Evolutionary conservation across 1,139 yeast genomes (phyloP), one percentile per base, ranked within the genome.

Genomic region (Meyerozyma elateridarum): DNA sequence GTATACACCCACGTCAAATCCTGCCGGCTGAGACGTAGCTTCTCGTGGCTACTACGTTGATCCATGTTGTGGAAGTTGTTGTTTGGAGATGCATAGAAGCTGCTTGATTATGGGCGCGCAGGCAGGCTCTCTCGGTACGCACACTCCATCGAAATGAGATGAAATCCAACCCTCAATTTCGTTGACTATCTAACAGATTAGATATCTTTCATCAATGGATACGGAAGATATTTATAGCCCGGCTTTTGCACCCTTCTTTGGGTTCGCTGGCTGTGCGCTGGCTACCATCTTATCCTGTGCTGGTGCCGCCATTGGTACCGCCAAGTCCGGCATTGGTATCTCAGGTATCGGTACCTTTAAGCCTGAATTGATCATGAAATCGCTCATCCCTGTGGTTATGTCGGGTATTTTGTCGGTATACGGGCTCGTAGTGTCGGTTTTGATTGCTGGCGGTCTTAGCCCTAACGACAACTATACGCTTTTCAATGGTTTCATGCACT

Each of bases 231-330:
- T 80, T 54, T 80, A 75, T 53, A 70, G 85, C 21, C 96, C 96
- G 31, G 78, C 79, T 24, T 88, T 81, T 64, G 96, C 96, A 9
- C 96, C 96, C 38, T 88, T 89, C 59, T 80, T 89, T 55, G 97
- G 97, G 30, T 87, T 88, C 60, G 95, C 95, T 26, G 95, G 93
- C 39, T 88, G 96, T 64, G 87, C 94, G 5, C 80, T 87, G 33
- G 95, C 96, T 35, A 85, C 87, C 84, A 74, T 85, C 24, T 70
- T 89, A 42, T 82, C 94, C 30, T 84, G 94, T 56, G 80, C 89
- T 16, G 98, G 99, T 39, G 98, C 98, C 17, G 96, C 97, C 41
- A 82, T 88, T 46, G 99, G 99, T 35, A 91, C 98, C 9, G 97
- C 97, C 44, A 93, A 93, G 64, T 85, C 96, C 28, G 99, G 99